Base-by-base conservation (phyloP, 2,329 filamentous ascomycete species). In the Calonectria crousiana region DNA sequence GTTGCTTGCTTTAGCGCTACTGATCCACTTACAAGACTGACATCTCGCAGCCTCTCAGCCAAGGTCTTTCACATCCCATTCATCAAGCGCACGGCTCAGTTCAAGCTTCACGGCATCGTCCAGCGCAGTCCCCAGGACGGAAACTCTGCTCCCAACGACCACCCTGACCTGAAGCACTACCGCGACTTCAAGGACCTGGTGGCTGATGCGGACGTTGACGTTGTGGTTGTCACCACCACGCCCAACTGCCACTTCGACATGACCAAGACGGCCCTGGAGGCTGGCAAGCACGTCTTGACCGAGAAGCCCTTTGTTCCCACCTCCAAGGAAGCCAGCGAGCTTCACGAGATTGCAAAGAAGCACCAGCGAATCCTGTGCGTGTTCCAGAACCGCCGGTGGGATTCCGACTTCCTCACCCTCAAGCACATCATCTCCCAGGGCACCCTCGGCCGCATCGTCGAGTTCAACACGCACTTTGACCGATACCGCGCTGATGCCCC, bases 1-100 rank as follows among this genome's bases (percentile, higher is more conserved):
- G 56, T 62, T 16, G 18, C 14, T 62, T 16, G 18, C 14, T n/a
- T 11, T 28, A 11, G 38, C 13, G 18, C 20, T 34, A 4, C 8
- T 13, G 26, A 6, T 6, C 26, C 56, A 38, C 34, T 18, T 41
- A 38, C 14, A 36, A 41, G 23, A 62, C 56, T 62, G 20, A 62
- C 56, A 62, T 28, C 14, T 28, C 20, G 26, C 70, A 90, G 89
- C 81, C 80, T 90, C 66, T 90, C 89, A 6, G 94, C 94, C 83
- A 95, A 95, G 83, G 89, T 94, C 85, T 96, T 96, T 86, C 94
- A 96, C 84, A 95, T 96, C 81, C 94, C 94, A 75, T 93, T 95
- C 85, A 90, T 96, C 84, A 86, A 86, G 71, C 88, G 88, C 34
- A 90, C 92, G 0, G 87, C 91, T 10, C 86, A 90, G 69, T 89